Evolutionary conservation across 2,329 filamentous ascomycete genomes (phyloP).

Genomic region (Claviceps africana): DNA sequence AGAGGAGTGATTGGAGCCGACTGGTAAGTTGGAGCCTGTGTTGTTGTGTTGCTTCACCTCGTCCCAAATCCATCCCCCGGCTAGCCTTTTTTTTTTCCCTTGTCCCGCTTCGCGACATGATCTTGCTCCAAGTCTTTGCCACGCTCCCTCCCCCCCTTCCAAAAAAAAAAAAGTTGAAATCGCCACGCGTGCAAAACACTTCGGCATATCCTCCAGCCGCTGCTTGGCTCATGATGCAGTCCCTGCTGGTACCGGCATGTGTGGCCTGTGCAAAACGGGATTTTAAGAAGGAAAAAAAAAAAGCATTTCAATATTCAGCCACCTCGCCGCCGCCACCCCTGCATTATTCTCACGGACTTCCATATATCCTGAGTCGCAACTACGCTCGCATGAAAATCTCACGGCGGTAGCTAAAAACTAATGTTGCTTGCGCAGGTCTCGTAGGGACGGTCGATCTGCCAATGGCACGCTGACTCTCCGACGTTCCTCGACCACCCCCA

Average conservation of each 20-base stretch:
- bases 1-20: constrained; percentile 48
- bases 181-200: background rate
- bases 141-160: no score
- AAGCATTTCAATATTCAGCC: background rate
- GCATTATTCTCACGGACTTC: background rate
- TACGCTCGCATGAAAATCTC: background rate
- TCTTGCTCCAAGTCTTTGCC: background rate
- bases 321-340: background rate
- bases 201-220: background rate
- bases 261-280: background rate
- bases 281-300: background rate
- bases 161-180: background rate
- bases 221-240: background rate
- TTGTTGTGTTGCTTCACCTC: background rate
- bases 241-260: background rate
- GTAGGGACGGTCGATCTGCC: constrained; percentile 41
- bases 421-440: constrained; percentile 30
- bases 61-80: background rate
- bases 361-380: background rate
- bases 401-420: background rate
- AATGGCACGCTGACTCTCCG: constrained; percentile 54
- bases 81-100: background rate
- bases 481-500: constrained; percentile 45
- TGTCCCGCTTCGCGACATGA: background rate
- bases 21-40: constrained; percentile 43